A percentile compares a stretch with the other conserved stretches of the same genome.
Evolutionary conservation across 495 filamentous ascomycete species (phyloP).

Genomic region (Viridothelium virens): DNA sequence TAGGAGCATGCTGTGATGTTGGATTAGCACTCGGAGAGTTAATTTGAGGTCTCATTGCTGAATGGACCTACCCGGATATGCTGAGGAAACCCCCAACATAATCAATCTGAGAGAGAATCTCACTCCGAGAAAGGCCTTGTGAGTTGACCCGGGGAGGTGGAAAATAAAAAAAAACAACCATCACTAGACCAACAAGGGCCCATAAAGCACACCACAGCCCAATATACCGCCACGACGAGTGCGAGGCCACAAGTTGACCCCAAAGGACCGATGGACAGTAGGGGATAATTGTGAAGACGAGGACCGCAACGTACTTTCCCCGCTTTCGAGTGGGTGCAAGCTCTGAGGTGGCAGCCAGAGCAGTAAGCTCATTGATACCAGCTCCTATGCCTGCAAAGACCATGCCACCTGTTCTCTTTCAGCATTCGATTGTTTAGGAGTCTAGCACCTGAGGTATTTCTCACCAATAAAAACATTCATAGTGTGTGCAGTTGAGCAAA

Average conservation of each 20-base stretch:
- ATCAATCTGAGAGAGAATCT: conserved; percentile 53
- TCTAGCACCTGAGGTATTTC: conserved; percentile 17
- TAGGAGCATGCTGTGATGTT: conserved; percentile 31
- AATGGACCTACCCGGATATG: conserved; percentile 48
- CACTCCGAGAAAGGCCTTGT: conserved; percentile 40
- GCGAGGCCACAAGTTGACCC: conserved; percentile 58
- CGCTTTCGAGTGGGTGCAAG: conserved; percentile 61
- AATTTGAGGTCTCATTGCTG: background rate
- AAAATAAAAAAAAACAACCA: conserved; percentile 58
- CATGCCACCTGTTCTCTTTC: conserved; percentile 46
- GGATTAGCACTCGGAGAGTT: background rate
- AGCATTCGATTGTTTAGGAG: conserved; percentile 11
- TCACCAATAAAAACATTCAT: conserved; percentile 66
- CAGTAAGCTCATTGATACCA: conserved; percentile 58
- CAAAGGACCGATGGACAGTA: conserved; percentile 63
- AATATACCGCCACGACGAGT: conserved; percentile 57
- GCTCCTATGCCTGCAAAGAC: conserved; percentile 55
- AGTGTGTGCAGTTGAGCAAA: conserved; percentile 52
- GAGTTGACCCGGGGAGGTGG: conserved; percentile 56
- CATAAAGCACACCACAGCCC: conserved; percentile 55
- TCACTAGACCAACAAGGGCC: conserved; percentile 53
- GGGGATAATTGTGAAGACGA: conserved; percentile 62
- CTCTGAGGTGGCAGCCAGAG: conserved; percentile 59
- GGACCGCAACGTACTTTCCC: conserved; percentile 59
- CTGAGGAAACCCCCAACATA: conserved; percentile 60